phyloP scores from a whole-genome alignment of 225 moss, liverwort and hornwort genomes.

The Lunularia cruciata region DNA sequence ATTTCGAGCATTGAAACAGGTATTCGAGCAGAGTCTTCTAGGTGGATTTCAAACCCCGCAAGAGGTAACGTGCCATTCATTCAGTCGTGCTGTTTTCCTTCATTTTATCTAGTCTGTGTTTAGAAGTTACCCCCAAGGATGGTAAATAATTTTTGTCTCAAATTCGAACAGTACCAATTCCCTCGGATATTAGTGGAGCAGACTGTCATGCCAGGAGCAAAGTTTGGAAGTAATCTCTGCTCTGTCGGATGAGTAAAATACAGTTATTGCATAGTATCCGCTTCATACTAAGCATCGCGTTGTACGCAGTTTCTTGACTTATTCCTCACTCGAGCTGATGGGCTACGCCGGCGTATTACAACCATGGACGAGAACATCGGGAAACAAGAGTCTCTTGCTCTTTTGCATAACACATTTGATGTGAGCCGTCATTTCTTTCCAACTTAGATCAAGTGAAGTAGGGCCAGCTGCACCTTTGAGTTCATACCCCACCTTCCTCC shows the following conservation, averaged over 20 bases:
- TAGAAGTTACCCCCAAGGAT: not conserved
- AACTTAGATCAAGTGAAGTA: too few species aligned
- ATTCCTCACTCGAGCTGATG: slow-evolving; percentile 75
- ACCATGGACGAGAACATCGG: slow-evolving; percentile 40
- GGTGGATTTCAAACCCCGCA: slow-evolving; percentile 74
- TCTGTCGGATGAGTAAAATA: too few species aligned
- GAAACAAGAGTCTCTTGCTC: slow-evolving; percentile 41
- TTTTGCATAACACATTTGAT: slow-evolving; percentile 76
- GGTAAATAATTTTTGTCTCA: not conserved
- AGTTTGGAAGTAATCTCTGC: not conserved
- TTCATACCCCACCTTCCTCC: not conserved
- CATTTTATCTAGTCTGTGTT: not conserved
- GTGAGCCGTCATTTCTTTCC: slow-evolving; percentile 33
- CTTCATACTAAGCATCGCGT: slow-evolving; percentile 4
- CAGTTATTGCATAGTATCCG: too few species aligned
- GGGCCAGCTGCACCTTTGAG: slow-evolving; percentile 11
- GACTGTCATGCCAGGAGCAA: too few species aligned
- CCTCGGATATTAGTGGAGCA: not conserved
- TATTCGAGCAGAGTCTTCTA: slow-evolving; percentile 77
- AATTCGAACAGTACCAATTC: not conserved
- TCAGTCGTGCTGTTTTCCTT: not conserved
- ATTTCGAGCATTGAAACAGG: slow-evolving; percentile 48
- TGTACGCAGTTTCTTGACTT: slow-evolving; percentile 63
- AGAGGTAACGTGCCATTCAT: slow-evolving; percentile 49
- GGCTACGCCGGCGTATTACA: slow-evolving; percentile 72